Percentiles rank a stretch among this genome's conserved stretches.
These are phyloP conservation scores for Aspergillus fumigatus DNA, from an alignment of 2,329 filamentous ascomycete species.

Conservation along the genomic window DNA sequence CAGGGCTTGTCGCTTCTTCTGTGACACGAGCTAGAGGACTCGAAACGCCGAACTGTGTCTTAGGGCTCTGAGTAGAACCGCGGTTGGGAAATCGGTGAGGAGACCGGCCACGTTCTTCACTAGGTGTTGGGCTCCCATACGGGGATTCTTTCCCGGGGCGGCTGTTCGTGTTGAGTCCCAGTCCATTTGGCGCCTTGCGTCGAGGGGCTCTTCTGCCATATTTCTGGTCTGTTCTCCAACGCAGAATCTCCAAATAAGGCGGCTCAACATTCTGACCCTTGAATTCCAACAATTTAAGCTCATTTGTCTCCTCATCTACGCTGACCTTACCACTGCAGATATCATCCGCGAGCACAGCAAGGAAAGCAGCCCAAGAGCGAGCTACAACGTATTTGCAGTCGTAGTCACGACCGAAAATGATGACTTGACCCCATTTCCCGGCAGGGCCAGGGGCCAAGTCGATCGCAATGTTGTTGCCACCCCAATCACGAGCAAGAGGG, in stretches of 20 bases:
- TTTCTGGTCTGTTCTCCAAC: conserved; percentile 95
- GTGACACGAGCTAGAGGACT: conserved; percentile 46
- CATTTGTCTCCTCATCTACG: conserved; percentile 86
- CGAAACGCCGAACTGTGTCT: conserved; percentile 40
- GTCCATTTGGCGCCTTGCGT: conserved; percentile 44
- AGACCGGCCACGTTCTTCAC: conserved; percentile 46
- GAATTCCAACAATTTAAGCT: conserved; percentile 90
- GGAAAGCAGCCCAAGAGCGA: conserved; percentile 82
- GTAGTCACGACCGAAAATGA: conserved; percentile 94
- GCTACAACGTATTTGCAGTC: conserved; percentile 98
- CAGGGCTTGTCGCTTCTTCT: conserved; percentile 39
- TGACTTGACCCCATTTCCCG: conserved; percentile 93
- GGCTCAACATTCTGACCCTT: conserved; percentile 85
- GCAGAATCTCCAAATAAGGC: conserved; percentile 86
- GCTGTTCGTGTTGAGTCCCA: conserved; percentile 50
- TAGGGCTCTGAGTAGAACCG: conserved; percentile 40
- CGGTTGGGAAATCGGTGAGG: conserved; percentile 45
- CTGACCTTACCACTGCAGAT: conserved; percentile 83
- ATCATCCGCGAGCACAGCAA: conserved; percentile 86
- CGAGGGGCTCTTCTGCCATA: conserved; percentile 62
- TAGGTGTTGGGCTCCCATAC: conserved; percentile 43
- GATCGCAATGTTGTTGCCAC: conserved; percentile 93
- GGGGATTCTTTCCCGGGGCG: conserved; percentile 51
- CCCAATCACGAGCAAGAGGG: conserved; percentile 93
- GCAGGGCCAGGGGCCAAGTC: conserved; percentile 86